Evolutionary conservation across 2,329 filamentous ascomycete species (phyloP).

Genomic region (Akanthomyces uredinophilus): DNA sequence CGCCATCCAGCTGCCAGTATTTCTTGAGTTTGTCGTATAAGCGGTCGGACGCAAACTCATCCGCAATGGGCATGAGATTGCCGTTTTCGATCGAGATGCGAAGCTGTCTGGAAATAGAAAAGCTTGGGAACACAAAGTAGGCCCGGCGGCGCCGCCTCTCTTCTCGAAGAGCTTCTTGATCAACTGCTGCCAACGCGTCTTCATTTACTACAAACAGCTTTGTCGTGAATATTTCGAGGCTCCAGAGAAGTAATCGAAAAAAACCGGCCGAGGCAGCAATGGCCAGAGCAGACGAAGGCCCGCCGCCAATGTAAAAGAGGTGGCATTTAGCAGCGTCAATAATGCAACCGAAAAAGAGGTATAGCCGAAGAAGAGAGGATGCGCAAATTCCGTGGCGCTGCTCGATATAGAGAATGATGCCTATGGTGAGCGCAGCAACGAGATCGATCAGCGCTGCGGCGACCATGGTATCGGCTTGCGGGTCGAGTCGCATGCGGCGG

Average conservation of each 20-base stretch:
- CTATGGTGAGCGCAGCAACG: conserved; percentile 1
- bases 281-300: not conserved
- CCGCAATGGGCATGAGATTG: conserved; percentile 6
- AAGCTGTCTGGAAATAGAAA: conserved; percentile 1
- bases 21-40: conserved; percentile 5
- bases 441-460: conserved; percentile 9
- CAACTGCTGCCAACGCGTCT: not conserved
- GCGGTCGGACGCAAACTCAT: conserved; percentile 6
- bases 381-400: conserved; percentile 2
- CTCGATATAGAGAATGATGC: conserved; percentile 9
- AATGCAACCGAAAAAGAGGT: not conserved
- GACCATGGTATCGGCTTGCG: conserved; percentile 9
- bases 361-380: not conserved
- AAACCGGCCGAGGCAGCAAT: not conserved
- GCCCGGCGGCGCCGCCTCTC: not conserved
- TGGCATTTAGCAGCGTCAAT: conserved; percentile 7
- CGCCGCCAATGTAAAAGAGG: not conserved
- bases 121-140: not conserved
- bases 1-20: not conserved
- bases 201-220: not conserved
- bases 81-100: conserved; percentile 12
- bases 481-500: conserved; percentile 5
- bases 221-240: not conserved
- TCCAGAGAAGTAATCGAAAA: not conserved
- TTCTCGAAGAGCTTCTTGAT: not conserved